A percentile compares a stretch with the other conserved stretches of the same genome.
Evolutionary conservation across 768 basidiomycete genomes (phyloP).

Genomic region (Collybia nuda): DNA sequence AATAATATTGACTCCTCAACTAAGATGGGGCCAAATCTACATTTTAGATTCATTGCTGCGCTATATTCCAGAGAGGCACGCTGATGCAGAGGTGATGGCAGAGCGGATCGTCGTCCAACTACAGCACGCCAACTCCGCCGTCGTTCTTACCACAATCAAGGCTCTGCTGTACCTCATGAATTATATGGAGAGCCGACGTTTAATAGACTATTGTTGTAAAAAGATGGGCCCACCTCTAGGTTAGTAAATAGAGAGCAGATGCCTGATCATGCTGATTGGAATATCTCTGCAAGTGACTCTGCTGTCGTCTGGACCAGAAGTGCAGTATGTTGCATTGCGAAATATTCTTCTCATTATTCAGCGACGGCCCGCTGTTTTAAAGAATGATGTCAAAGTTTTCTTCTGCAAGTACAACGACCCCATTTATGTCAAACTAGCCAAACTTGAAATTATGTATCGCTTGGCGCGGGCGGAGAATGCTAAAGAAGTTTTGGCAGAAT

Average conservation of each 20-base stretch:
- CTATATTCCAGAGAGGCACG: slow-evolving; percentile 85
- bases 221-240: slow-evolving; percentile 99
- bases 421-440: slow-evolving; percentile 97
- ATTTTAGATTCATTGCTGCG: slow-evolving; percentile 93
- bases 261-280: slow-evolving; percentile 7
- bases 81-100: slow-evolving; percentile 93
- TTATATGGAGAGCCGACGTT: slow-evolving; percentile 89
- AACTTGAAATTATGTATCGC: slow-evolving; percentile 98
- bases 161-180: slow-evolving; percentile 96
- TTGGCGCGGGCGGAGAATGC: slow-evolving; percentile 94
- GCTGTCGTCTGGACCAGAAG: slow-evolving; percentile 95
- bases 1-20: neutral
- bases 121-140: slow-evolving; percentile 98
- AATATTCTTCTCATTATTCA: slow-evolving; percentile 98
- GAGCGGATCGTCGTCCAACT: slow-evolving; percentile 92
- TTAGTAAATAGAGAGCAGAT: slow-evolving; percentile 26
- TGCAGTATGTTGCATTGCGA: slow-evolving; percentile 95
- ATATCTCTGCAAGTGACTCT: slow-evolving; percentile 66
- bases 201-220: slow-evolving; percentile 89
- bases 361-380: slow-evolving; percentile 85
- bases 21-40: slow-evolving; percentile 98
- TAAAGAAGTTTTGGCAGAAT: slow-evolving; percentile 86
- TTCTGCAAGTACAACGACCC: slow-evolving; percentile 99
- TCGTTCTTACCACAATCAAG: slow-evolving; percentile 99
- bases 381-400: slow-evolving; percentile 98